Evolutionary conservation across 139 green algal genomes (phyloP).

Genomic region (Nannochloris sp.): DNA sequence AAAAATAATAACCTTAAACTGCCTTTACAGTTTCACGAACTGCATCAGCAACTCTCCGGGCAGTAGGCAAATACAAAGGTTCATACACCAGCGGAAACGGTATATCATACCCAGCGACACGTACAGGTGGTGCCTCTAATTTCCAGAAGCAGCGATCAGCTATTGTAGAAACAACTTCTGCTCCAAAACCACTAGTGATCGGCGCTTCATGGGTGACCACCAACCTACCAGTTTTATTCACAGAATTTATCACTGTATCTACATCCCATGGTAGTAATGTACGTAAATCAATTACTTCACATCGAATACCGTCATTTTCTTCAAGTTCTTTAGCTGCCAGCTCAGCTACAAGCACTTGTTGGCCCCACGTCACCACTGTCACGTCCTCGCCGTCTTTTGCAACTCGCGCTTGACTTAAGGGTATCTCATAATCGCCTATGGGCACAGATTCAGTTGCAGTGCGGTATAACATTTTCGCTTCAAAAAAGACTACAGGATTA

Average conservation of each 20-base stretch:
- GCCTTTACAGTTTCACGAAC: slow-evolving; percentile 18
- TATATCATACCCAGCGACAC: slow-evolving; percentile 81
- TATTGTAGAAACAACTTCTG: slow-evolving; percentile 72
- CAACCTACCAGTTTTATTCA: slow-evolving; percentile 62
- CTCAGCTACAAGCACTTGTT: slow-evolving; percentile 65
- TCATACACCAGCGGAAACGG: slow-evolving; percentile 84
- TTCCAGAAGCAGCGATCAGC: slow-evolving; percentile 51
- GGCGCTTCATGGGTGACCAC: slow-evolving; percentile 89
- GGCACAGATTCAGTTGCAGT: slow-evolving; percentile 78
- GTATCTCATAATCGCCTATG: slow-evolving; percentile 56
- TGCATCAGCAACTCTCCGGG: slow-evolving; percentile 44
- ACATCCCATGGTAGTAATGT: slow-evolving; percentile 80
- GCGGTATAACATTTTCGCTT: slow-evolving; percentile 93
- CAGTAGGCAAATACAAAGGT: slow-evolving; percentile 66
- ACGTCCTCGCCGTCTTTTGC: slow-evolving; percentile 62
- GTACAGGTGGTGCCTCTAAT: slow-evolving; percentile 63
- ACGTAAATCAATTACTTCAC: slow-evolving; percentile 83
- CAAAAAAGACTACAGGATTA: slow-evolving; percentile 88
- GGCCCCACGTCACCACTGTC: slow-evolving; percentile 88
- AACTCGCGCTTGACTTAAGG: slow-evolving; percentile 60
- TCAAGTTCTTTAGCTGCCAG: slow-evolving; percentile 39
- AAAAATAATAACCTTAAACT: not conserved
- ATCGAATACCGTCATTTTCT: slow-evolving; percentile 46
- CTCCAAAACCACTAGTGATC: slow-evolving; percentile 76
- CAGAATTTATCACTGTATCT: slow-evolving; percentile 34